phyloP scores from a whole-genome alignment of 2,329 filamentous ascomycete genomes.

The Paraphaeosphaeria minitans region DNA sequence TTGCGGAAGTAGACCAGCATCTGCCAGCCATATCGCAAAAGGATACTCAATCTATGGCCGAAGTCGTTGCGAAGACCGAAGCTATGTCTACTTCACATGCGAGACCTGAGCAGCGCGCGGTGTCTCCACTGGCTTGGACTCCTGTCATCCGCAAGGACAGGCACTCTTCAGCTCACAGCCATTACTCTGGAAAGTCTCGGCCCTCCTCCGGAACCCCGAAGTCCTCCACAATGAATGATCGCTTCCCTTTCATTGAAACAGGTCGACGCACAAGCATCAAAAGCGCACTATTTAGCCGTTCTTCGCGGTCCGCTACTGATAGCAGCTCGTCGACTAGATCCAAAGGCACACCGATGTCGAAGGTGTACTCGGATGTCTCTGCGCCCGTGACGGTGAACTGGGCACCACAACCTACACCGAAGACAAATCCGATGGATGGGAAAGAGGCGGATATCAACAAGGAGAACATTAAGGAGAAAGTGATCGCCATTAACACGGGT shows the following conservation, averaged over 20 bases:
- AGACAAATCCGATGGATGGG: constrained; percentile 12
- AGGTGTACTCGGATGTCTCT: constrained; percentile 29
- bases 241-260: constrained; percentile 49
- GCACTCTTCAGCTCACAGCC: constrained; percentile 11
- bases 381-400: constrained; percentile 14
- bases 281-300: constrained; percentile 26
- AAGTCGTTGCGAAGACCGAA: background rate
- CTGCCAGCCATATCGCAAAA: background rate
- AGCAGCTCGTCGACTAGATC: constrained; percentile 21
- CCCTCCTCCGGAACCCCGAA: constrained; percentile 21
- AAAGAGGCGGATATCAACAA: constrained; percentile 8
- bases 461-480: constrained; percentile 32
- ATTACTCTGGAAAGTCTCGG: constrained; percentile 17
- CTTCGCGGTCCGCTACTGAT: constrained; percentile 22
- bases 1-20: background rate
- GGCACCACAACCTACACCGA: constrained; percentile 12
- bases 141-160: background rate
- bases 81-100: no score
- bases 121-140: background rate
- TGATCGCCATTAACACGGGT: constrained; percentile 15
- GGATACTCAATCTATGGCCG: background rate
- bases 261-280: constrained; percentile 36
- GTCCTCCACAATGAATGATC: constrained; percentile 52
- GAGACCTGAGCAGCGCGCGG: background rate
- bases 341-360: constrained; percentile 19